Evolutionary conservation across 371 early-diverging fungal genomes (phyloP).

Genomic region (Apophysomyces elegans): DNA sequence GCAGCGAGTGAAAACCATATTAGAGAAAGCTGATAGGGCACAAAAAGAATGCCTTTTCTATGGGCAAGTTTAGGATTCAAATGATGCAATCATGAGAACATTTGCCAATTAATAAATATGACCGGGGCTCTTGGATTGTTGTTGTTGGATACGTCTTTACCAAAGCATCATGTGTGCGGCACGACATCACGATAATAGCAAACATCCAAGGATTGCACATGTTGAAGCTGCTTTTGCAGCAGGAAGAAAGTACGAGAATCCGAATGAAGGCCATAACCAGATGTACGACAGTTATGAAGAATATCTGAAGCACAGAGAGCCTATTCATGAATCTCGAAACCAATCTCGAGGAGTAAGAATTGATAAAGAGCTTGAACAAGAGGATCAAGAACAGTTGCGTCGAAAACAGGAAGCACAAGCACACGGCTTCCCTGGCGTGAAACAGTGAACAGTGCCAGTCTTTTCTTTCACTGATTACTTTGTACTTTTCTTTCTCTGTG

Average conservation of each 20-base stretch:
- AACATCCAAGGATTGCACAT: constrained; percentile 17
- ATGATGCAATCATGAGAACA: constrained; percentile 7
- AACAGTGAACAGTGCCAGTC: neutral
- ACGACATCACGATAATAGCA: neutral
- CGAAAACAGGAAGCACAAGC: constrained; percentile 7
- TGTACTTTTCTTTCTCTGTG: neutral
- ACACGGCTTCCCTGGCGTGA: neutral
- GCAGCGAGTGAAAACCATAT: constrained; percentile 32
- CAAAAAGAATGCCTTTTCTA: constrained; percentile 30
- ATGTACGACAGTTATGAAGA: constrained; percentile 19
- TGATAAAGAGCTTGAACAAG: constrained; percentile 20
- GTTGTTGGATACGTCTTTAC: no score
- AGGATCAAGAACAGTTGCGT: constrained; percentile 16
- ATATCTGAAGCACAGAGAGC: constrained; percentile 11
- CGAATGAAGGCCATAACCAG: constrained; percentile 22
- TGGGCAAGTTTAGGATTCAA: constrained; percentile 27
- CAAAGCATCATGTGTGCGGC: neutral
- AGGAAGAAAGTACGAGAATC: constrained; percentile 17
- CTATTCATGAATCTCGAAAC: constrained; percentile 10
- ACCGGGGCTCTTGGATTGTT: no score
- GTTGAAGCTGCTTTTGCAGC: constrained; percentile 20
- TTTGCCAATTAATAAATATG: neutral
- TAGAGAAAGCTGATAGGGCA: constrained; percentile 14
- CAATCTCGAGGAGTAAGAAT: constrained; percentile 18
- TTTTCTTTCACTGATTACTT: neutral